Base-by-base conservation (phyloP, 306 rosid genomes). In the Rosa rugosa region DNA sequence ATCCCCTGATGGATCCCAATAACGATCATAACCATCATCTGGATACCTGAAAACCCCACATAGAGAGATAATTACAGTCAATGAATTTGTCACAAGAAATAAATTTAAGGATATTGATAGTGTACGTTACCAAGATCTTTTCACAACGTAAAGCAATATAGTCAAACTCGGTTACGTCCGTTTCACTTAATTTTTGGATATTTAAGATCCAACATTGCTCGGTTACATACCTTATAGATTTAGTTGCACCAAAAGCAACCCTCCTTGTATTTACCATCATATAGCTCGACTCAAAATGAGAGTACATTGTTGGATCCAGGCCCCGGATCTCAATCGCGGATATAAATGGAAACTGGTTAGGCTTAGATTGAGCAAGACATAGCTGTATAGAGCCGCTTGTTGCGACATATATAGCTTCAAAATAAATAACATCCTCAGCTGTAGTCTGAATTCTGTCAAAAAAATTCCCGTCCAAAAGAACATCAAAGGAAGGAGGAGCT, bases 341-440 rank as follows among this genome's bases (percentile, higher is more conserved):
- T 77, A 89, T 79, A 71, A 89, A 87, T 0, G 93, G 93, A 47
- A 86, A 8, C 45, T 86, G 75, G 7, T 87, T 78, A 62, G 89
- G 77, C 60, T 63, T 42, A 64, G 82, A 83, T 80, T 85, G 90
- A 68, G 89, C 83, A 51, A 89, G 80, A 72, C 92, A 89, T 46
- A 89, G 54, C 63, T 77, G 76, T n/a, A 86, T 87, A 36, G 46
- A 51, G 20, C 80, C 86, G 18, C 70, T 80, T 31, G 79, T 81
- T 6, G 84, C 50, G 11, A 75, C 81, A 69, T 85, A 89, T 25
- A 87, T 75, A 16, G 79, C 75, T 72, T 86, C 90, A 27, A 50
- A 47, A 56, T 47, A 49, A 7, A 59, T 68, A 1, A 42, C 44
- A 6, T 20, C 22, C 8, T 56, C 69, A 4, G 20, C 34, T 46